Conservation (phyloP, 441 rosid species). For the Bocquillonia castaneifolia region DNA sequence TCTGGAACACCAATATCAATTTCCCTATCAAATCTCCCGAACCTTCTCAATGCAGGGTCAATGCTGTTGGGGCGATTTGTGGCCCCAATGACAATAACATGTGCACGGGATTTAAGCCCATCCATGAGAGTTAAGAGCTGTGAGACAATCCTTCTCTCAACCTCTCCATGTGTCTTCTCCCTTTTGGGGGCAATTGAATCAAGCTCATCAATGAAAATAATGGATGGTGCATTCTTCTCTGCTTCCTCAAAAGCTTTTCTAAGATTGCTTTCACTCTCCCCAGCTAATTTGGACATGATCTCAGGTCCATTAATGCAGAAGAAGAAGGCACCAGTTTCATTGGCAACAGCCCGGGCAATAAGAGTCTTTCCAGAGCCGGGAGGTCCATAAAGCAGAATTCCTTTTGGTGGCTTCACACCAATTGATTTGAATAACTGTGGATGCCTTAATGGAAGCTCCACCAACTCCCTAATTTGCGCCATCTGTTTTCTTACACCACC, state of each 20-base stretch:
- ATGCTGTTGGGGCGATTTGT: slow-evolving; percentile 48
- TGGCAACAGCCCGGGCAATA: slow-evolving; percentile 62
- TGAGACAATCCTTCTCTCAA: slow-evolving; percentile 56
- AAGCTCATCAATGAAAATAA: slow-evolving; percentile 61
- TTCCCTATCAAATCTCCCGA: slow-evolving; percentile 51
- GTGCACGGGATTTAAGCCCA: slow-evolving; percentile 45
- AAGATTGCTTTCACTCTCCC: slow-evolving; percentile 61
- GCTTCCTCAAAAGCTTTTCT: slow-evolving; percentile 69
- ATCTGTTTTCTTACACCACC: slow-evolving; percentile 76
- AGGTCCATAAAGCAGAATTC: slow-evolving; percentile 59
- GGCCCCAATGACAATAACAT: slow-evolving; percentile 50
- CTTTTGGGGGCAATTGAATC: slow-evolving; percentile 66
- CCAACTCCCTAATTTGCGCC: slow-evolving; percentile 73
- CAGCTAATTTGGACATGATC: slow-evolving; percentile 66
- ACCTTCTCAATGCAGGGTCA: slow-evolving; percentile 46
- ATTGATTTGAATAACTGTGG: slow-evolving; percentile 68
- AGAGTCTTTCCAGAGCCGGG: slow-evolving; percentile 61
- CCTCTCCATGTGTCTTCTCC: slow-evolving; percentile 63
- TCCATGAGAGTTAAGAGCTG: slow-evolving; percentile 60
- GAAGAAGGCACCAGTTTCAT: slow-evolving; percentile 68
- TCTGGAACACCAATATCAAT: slow-evolving; percentile 62
- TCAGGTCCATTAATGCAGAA: slow-evolving; percentile 60
- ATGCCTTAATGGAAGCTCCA: slow-evolving; percentile 66
- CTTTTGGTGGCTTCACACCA: slow-evolving; percentile 77
- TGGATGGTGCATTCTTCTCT: slow-evolving; percentile 62